Evolutionary conservation across 345 rosid species (phyloP), one percentile per base, ranked within the genome.

Genomic region (Arabidopsis suecica): DNA sequence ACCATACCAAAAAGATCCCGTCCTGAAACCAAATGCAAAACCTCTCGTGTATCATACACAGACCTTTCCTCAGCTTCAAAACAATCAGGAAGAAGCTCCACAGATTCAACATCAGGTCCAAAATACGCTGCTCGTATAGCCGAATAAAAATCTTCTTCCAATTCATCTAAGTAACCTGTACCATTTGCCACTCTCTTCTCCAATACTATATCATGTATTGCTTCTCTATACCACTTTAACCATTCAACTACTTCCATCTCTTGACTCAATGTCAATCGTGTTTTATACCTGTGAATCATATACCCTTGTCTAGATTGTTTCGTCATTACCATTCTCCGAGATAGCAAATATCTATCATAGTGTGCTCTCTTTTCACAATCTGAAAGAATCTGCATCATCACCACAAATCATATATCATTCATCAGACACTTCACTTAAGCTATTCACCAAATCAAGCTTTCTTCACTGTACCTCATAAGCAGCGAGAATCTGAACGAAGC

Each of bases 1-100:
- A 94, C 93, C 95, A 88, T 88, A 14, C 98, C 98, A 77, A 94
- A 91, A 83, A 94, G 89, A 82, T 90, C 83, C 33, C 90, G 82
- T 61, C 98, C 98, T 1, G 97, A 91, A 22, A 94, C 98, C 86
- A 94, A 88, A 58, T 90, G 98, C 72, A 94, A 83, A 50, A 94
- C 90, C 73, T 94, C 97, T 4, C 82, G 82, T 55, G 87, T 90
- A 34, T 88, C 91, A 73, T 45, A 83, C 48, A 84, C 84, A 81
- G 98, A 94, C 75, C 98, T 90, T 74, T 91, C 98, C 88, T 94
- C 97, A 4, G 97, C 98, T 87, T 94, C 97, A 73, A 94, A 94
- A 68, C 91, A 78, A 70, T 87, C 89, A 1, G 98, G 98, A 78
- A 94, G 96, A 80, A 86, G 84, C 74, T 91, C 91, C 80, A 86